Conservation (phyloP, 768 basidiomycete genomes). For the Asterophora parasitica region DNA sequence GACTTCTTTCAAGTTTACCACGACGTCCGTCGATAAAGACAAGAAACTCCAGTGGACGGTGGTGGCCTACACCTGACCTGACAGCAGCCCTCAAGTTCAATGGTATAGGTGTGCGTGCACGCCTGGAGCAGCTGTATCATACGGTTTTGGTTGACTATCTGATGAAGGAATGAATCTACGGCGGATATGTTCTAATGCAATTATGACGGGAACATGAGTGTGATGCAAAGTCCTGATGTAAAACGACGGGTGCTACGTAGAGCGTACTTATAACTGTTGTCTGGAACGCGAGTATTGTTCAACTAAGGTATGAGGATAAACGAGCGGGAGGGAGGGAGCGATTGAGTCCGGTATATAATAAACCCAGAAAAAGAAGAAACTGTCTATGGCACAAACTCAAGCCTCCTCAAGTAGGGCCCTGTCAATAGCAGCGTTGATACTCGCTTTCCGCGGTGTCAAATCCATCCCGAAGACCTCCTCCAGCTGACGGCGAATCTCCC, state of each 20-base stretch:
- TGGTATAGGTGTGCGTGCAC: too few species aligned
- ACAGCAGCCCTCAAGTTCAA: too few species aligned
- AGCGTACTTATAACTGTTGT: neutral
- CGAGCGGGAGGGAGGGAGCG: neutral
- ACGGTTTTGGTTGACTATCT: too few species aligned
- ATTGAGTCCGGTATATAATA: neutral
- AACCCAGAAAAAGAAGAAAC: conserved; percentile 8
- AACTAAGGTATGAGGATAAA: neutral
- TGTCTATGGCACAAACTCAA: conserved; percentile 13
- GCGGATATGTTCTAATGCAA: conserved; percentile 10
- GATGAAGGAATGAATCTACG: neutral
- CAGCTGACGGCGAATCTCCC: conserved; percentile 78
- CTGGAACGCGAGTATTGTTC: neutral
- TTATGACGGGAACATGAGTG: conserved; percentile 6
- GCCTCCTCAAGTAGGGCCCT: conserved; percentile 55
- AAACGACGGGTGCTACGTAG: conserved; percentile 10
- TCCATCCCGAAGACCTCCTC: conserved; percentile 82
- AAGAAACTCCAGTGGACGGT: too few species aligned
- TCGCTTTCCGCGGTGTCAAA: conserved; percentile 61
- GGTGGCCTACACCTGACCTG: too few species aligned
- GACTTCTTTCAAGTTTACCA: too few species aligned
- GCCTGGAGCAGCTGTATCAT: too few species aligned
- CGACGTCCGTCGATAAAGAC: too few species aligned
- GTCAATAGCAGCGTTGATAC: conserved; percentile 79
- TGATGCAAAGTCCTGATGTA: conserved; percentile 16